Evolutionary conservation across 768 basidiomycete genomes (phyloP).

Genomic region (Kwoniella botswanensis): DNA sequence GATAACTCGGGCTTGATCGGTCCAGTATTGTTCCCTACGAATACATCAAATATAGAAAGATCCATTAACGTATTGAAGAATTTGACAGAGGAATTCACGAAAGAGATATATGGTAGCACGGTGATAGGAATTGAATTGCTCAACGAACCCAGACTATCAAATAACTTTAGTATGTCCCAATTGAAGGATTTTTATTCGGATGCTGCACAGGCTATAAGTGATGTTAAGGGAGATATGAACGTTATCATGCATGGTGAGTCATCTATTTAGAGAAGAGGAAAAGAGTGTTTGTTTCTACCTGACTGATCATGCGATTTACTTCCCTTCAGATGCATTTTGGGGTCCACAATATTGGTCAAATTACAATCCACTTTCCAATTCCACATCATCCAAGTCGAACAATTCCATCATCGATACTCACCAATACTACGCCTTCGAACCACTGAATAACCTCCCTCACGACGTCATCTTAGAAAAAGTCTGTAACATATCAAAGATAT

Average conservation of each 20-base stretch:
- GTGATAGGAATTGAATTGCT: conserved; percentile 56
- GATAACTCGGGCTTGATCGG: conserved; percentile 53
- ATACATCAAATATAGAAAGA: conserved; percentile 41
- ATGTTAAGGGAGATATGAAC: conserved; percentile 28
- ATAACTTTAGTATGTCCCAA: conserved; percentile 45
- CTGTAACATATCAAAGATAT: conserved; percentile 47
- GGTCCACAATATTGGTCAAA: conserved; percentile 53
- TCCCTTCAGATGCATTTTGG: conserved; percentile 45
- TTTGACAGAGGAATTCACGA: conserved; percentile 53
- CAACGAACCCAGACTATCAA: conserved; percentile 53
- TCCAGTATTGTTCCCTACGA: conserved; percentile 34
- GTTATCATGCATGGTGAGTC: conserved; percentile 51
- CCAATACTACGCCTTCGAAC: conserved; percentile 57
- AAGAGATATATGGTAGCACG: conserved; percentile 47
- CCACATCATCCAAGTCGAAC: conserved; percentile 9
- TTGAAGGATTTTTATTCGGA: conserved; percentile 51
- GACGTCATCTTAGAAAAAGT: conserved; percentile 50
- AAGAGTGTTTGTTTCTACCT: no score
- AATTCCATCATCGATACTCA: conserved; percentile 49
- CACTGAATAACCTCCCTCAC: conserved; percentile 49
- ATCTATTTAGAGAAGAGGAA: no score
- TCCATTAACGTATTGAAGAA: conserved; percentile 36
- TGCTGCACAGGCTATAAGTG: conserved; percentile 29
- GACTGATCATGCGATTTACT: conserved; percentile 4
- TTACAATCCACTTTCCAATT: conserved; percentile 40